These are phyloP conservation scores for Quercus glauca DNA, from an alignment of 306 rosid species.

Conservation along the genomic window DNA sequence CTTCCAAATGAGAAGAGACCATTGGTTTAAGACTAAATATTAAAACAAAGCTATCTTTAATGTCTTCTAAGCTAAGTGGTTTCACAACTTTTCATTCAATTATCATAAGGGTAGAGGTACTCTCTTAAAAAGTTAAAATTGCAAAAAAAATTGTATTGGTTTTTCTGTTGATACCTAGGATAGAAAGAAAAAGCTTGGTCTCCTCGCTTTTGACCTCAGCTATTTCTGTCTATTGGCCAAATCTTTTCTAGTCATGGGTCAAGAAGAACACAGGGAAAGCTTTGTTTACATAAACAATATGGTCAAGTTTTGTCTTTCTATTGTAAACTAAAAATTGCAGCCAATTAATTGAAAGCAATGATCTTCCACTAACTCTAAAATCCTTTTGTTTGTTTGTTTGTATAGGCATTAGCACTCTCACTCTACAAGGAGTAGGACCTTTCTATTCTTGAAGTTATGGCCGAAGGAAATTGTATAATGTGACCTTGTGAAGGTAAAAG, in stretches of 20 bases:
- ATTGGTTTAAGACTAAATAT: constrained; percentile 14
- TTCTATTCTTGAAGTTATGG: background rate
- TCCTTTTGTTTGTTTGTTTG: background rate
- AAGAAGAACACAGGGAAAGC: constrained; percentile 21
- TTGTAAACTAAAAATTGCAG: background rate
- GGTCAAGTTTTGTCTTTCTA: background rate
- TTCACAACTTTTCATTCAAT: constrained; percentile 21
- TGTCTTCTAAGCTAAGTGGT: constrained; percentile 43
- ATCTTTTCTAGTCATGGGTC: background rate
- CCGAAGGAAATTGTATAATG: background rate
- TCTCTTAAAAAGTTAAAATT: constrained; percentile 14
- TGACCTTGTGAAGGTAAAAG: background rate
- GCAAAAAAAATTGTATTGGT: constrained; percentile 2
- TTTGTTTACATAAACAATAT: constrained; percentile 4
- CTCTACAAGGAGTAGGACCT: background rate
- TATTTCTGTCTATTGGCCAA: background rate
- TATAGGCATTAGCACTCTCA: no score
- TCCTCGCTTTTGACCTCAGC: constrained; percentile 5
- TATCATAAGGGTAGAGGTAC: constrained; percentile 30
- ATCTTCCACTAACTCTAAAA: background rate
- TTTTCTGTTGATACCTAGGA: constrained; percentile 7
- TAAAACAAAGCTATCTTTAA: constrained; percentile 18
- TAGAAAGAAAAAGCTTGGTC: constrained; percentile 19
- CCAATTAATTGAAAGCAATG: background rate
- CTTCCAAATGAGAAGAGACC: constrained; percentile 18